Percentiles rank a stretch among this genome's conserved stretches.
Conservation (phyloP, 2,329 filamentous ascomycete genomes). For the Aspergillus amoenus region DNA sequence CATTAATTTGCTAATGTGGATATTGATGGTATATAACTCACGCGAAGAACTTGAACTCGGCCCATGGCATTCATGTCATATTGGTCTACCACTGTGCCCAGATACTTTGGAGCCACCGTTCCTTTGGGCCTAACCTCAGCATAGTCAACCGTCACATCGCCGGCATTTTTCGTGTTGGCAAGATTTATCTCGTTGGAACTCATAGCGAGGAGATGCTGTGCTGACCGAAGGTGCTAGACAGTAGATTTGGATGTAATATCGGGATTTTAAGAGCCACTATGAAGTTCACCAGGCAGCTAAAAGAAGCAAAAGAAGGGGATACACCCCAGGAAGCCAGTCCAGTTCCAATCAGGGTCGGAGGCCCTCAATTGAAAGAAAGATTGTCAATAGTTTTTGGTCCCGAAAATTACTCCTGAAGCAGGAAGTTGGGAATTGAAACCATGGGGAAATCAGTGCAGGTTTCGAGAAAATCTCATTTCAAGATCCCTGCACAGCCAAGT, state of each 20-base stretch:
- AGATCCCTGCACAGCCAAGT: background rate
- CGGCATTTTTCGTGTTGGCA: background rate
- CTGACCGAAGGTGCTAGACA: background rate
- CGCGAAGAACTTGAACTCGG: slow-evolving; percentile 40
- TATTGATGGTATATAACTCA: slow-evolving; percentile 16
- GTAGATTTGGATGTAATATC: background rate
- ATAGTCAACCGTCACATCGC: background rate
- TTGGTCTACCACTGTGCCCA: slow-evolving; percentile 38
- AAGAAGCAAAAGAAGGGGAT: background rate
- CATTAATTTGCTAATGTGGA: slow-evolving; percentile 1
- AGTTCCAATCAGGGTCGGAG: background rate
- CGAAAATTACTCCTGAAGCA: slow-evolving; percentile 5
- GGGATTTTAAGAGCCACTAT: background rate
- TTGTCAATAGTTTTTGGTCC: background rate
- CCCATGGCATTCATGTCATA: slow-evolving; percentile 40
- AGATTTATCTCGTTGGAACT: background rate
- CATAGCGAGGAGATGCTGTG: background rate
- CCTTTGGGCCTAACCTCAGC: slow-evolving; percentile 23
- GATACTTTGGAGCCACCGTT: slow-evolving; percentile 35
- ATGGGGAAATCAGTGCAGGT: slow-evolving; percentile 20
- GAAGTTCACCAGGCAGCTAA: background rate
- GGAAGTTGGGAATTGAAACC: slow-evolving; percentile 22
- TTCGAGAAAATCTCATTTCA: background rate
- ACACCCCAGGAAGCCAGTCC: background rate
- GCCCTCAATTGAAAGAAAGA: background rate